These are phyloP conservation scores for Simplicillium aogashimaense DNA, from an alignment of 2,329 filamentous ascomycete genomes.

Conservation along the genomic window DNA sequence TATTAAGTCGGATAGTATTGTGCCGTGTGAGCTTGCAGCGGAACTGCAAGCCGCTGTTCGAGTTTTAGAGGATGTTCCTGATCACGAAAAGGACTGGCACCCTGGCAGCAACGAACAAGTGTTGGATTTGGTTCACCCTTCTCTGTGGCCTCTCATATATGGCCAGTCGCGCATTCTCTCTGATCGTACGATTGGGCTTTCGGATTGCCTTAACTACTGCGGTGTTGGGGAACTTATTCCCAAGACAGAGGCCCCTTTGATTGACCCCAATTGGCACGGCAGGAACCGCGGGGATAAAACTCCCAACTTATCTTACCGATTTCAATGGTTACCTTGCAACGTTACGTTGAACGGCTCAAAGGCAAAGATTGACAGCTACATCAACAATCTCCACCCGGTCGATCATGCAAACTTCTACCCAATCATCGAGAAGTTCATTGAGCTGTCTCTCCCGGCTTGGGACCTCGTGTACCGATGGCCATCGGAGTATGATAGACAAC, in stretches of 20 bases:
- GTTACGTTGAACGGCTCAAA: constrained; percentile 27
- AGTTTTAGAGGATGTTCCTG: constrained; percentile 39
- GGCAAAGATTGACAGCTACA: constrained; percentile 35
- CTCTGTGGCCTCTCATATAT: constrained; percentile 50
- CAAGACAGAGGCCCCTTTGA: not conserved
- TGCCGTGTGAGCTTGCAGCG: constrained; percentile 11
- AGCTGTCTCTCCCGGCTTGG: constrained; percentile 33
- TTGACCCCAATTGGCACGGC: not conserved
- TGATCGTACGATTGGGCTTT: constrained; percentile 22
- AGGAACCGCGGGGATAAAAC: not conserved
- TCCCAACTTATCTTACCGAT: constrained; percentile 14
- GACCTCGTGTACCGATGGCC: constrained; percentile 25
- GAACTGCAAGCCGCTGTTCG: constrained; percentile 32
- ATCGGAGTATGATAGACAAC: constrained; percentile 14
- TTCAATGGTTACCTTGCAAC: constrained; percentile 40
- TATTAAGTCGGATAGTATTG: constrained; percentile 23
- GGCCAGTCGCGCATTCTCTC: constrained; percentile 28
- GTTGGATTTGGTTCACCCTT: constrained; percentile 54
- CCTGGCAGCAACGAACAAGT: constrained; percentile 46
- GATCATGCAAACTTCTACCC: constrained; percentile 26
- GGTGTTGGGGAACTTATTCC: constrained; percentile 21
- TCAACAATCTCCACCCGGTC: constrained; percentile 42
- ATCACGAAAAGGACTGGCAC: constrained; percentile 47
- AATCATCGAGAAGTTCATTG: constrained; percentile 30
- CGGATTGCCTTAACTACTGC: constrained; percentile 22